A percentile compares a stretch with the other conserved stretches of the same genome.
Conservation (phyloP, 2,329 filamentous ascomycete species). For the Monosporascus sp. region DNA sequence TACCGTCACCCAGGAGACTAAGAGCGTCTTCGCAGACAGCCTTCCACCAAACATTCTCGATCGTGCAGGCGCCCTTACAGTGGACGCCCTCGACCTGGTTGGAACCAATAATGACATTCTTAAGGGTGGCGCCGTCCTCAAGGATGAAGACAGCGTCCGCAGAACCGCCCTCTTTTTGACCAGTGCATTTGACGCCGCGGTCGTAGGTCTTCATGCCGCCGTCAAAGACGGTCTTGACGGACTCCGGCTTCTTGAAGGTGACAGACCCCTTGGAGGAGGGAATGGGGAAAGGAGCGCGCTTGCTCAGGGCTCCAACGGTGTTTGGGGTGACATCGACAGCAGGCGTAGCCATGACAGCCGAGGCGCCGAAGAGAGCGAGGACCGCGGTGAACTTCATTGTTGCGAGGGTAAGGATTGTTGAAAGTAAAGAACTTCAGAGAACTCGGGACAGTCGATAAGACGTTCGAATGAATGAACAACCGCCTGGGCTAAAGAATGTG, state of each 20-base stretch:
- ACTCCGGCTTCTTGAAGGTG: constrained; percentile 13
- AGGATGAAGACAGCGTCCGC: constrained; percentile 17
- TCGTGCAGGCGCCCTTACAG: constrained; percentile 38
- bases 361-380: constrained; percentile 15
- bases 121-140: constrained; percentile 37
- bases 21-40: constrained; percentile 42
- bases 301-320: constrained; percentile 9
- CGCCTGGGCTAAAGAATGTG: constrained; percentile 19
- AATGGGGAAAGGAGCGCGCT: constrained; percentile 23
- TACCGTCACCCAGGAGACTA: constrained; percentile 11
- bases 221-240: constrained; percentile 18
- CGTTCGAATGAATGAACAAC: constrained; percentile 7
- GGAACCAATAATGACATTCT: constrained; percentile 42
- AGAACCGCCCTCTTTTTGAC: constrained; percentile 17
- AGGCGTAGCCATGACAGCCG: constrained; percentile 11
- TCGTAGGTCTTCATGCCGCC: constrained; percentile 18
- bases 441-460: no score
- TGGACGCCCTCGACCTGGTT: constrained; percentile 42
- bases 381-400: constrained; percentile 20
- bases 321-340: constrained; percentile 15
- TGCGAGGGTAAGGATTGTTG: constrained; percentile 7
- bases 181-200: constrained; percentile 14
- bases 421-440: constrained; percentile 1
- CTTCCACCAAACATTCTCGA: constrained; percentile 44
- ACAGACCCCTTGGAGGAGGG: constrained; percentile 23